Conservation (phyloP, 805 yeast genomes). For the Ogataea paraovalis region DNA sequence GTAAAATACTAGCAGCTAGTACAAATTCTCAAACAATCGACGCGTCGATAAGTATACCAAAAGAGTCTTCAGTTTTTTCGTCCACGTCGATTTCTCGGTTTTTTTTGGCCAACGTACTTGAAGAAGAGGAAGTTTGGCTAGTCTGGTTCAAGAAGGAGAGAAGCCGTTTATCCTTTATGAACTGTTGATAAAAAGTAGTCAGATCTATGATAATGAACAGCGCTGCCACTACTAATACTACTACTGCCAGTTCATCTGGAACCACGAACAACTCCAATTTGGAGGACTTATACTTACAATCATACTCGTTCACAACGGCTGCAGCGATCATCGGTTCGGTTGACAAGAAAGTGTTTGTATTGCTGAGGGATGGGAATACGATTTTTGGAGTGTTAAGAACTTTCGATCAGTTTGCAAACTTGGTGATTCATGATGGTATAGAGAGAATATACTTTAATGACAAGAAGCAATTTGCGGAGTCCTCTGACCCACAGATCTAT, state of each 20-base stretch:
- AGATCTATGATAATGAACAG: too few relatives aligned
- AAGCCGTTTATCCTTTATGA: too few relatives aligned
- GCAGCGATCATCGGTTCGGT: slow-evolving; percentile 89
- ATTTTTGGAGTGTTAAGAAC: slow-evolving; percentile 88
- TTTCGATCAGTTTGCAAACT: slow-evolving; percentile 91
- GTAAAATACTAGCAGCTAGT: too few relatives aligned
- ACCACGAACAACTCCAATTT: slow-evolving; percentile 17
- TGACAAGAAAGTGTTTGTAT: slow-evolving; percentile 73
- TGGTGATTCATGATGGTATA: slow-evolving; percentile 85
- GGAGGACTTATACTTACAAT: slow-evolving; percentile 64
- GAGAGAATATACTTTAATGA: slow-evolving; percentile 74
- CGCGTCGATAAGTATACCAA: not conserved
- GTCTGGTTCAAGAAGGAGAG: too few relatives aligned
- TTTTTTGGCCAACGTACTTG: too few relatives aligned
- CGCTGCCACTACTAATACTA: too few relatives aligned
- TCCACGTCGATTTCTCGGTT: too few relatives aligned
- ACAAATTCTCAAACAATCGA: too few relatives aligned
- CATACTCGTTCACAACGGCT: slow-evolving; percentile 81
- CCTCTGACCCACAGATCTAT: slow-evolving; percentile 59
- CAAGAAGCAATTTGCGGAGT: slow-evolving; percentile 58
- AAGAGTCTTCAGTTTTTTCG: too few relatives aligned
- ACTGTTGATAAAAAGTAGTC: too few relatives aligned
- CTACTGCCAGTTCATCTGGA: slow-evolving; percentile 4
- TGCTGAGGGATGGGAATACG: slow-evolving; percentile 85
- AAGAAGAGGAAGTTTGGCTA: too few relatives aligned